Evolutionary conservation across 2,329 filamentous ascomycete species (phyloP), one percentile per base, ranked within the genome.

Genomic region (Fragosphaeria purpurea): DNA sequence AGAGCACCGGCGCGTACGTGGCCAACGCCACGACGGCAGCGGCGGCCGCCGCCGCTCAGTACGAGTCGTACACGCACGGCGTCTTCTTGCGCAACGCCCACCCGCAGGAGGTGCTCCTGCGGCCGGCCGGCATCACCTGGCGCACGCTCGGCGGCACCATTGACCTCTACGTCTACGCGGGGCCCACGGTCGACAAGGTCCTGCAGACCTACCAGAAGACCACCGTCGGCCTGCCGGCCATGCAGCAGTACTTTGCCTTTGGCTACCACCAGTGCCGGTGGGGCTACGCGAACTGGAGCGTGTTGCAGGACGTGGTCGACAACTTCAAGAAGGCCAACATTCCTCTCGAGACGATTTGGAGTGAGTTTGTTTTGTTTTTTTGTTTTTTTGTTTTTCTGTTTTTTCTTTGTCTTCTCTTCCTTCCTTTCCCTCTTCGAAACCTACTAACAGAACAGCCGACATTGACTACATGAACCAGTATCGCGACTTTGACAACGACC

Each of bases 181-280:
- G 88, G 0, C 85, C 86, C 0, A 80, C 74, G 0, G 82, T 83
- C 51, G 72, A 76, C 6, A 77, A 83, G 10, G 81, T 89, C 31
- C 86, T 80, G 12, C 80, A 79, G 62, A 75, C 84, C 40, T 93
- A 91, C 61, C 55, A 65, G 69, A 51, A 81, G 76, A 53, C 50
- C 13, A 77, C 82, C 2, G 71, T 83, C 47, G 86, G 87, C 0
- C 68, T 86, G 5, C 86, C 87, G 1, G 82, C 82, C 0, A 82
- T 91, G 79, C 84, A 90, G 61, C 82, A 86, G 57, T 93, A 93
- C 67, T 91, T 80, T 73, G 80, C 83, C 0, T 80, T 94, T 53
- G 88, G 88, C 1, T 91, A 77, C 62, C 88, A 94, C 57, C 87
- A 94, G 62, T 91, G 86, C 59, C 76, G 86, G 53, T 93, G 87